phyloP scores from a whole-genome alignment of 176 grass and related monocot genomes.

The Leersia perrieri region DNA sequence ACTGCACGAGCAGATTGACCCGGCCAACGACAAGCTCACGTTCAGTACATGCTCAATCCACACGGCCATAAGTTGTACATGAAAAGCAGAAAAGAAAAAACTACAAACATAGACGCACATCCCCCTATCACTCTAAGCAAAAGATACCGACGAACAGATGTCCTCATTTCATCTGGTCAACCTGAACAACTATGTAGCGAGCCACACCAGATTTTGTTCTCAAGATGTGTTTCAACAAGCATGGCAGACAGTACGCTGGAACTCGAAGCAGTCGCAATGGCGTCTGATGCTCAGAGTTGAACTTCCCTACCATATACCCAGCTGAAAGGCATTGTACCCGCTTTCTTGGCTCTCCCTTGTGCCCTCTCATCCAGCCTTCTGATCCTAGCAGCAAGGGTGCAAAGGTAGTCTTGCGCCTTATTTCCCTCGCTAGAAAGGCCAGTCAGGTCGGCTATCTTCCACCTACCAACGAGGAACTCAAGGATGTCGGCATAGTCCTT shows the following conservation, averaged over 20 bases:
- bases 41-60: conserved; percentile 41
- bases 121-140: conserved; percentile 34
- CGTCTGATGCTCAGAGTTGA: conserved; percentile 49
- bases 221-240: conserved; percentile 3
- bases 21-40: conserved; percentile 28
- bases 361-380: conserved; percentile 83
- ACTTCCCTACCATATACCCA: conserved; percentile 85
- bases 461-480: conserved; percentile 83
- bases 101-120: conserved; percentile 36
- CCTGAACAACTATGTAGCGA: conserved; percentile 17
- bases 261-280: background rate
- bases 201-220: conserved; percentile 10
- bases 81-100: conserved; percentile 30
- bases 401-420: conserved; percentile 84
- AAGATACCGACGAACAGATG: conserved; percentile 16
- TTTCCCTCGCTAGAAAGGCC: conserved; percentile 72
- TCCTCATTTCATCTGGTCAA: conserved; percentile 22
- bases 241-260: conserved; percentile 4
- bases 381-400: conserved; percentile 79
- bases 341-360: conserved; percentile 68
- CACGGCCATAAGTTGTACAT: conserved; percentile 57
- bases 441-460: conserved; percentile 64
- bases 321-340: conserved; percentile 60
- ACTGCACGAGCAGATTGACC: background rate
- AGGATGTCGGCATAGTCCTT: conserved; percentile 93